Evolutionary conservation across 345 rosid genomes (phyloP), one percentile per base, ranked within the genome.

Genomic region (Boechera retrofracta): DNA sequence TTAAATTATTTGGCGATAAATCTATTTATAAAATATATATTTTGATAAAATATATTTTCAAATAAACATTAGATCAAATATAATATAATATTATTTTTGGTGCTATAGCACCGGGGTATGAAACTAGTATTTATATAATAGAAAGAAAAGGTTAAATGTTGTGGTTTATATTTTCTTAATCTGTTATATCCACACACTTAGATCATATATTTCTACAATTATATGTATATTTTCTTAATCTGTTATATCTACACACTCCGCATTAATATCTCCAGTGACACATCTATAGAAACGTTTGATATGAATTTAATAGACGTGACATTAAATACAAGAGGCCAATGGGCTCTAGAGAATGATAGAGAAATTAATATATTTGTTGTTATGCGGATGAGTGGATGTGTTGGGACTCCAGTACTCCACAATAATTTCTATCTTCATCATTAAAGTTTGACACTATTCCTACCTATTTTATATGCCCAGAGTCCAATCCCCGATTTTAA

Each of bases 401-500:
- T 70, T 45, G 86, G 87, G 56, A 65, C 85, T 85, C 44, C 84
- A 69, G 87, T 52, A 65, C 85, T 85, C 44, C 84, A 69, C 80
- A 70, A 68, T 77, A 11, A 77, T 80, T 81, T 80, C 74, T 67
- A 18, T 71, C 79, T 42, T 85, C 87, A 84, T 75, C 86, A 87
- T 84, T 82, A 72, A 80, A 52, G 64, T 77, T 66, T 35, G 78
- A 84, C 66, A 73, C 84, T 69, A 59, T 75, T 7, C 54, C 13
- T 15, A 76, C 41, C 56, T 76, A 69, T 68, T 53, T 76, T 49
- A 67, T 75, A 67, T 57, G 42, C 28, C 41, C 67, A 56, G 0
- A 57, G 1, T 59, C 61, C 68, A 67, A 55, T 8, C 49, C 55
- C 35, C 41, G 0, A 28, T 48, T 58, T 47, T 45, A 3, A 31